Evolutionary conservation across 345 rosid species (phyloP).

Genomic region (Passiflora organensis): DNA sequence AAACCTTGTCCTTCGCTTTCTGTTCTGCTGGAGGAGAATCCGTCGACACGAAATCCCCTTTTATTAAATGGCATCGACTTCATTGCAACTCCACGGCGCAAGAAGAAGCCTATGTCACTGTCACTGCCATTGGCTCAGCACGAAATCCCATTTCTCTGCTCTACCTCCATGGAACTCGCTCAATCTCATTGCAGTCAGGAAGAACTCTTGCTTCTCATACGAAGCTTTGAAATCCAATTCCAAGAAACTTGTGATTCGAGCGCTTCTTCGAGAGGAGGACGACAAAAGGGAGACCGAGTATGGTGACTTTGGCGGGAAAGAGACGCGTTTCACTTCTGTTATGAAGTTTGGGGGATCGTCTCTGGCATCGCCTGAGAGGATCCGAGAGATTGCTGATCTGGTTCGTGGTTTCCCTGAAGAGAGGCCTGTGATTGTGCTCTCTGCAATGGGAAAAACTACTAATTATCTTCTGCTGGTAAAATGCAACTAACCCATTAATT

Average conservation of each 20-base stretch:
- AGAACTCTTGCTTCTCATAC: neutral
- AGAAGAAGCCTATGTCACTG: neutral
- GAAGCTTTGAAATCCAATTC: neutral
- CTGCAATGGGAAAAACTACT: constrained; percentile 97
- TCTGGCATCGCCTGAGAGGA: constrained; percentile 73
- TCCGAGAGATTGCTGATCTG: constrained; percentile 81
- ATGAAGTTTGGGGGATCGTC: constrained; percentile 99
- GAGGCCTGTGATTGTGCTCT: constrained; percentile 81
- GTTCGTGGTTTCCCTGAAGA: constrained; percentile 69
- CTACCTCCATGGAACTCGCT: neutral
- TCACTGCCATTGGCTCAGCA: neutral
- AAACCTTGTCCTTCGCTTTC: too few relatives aligned
- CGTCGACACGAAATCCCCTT: too few relatives aligned
- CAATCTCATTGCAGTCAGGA: neutral
- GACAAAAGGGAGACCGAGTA: too few relatives aligned
- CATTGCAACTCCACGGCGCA: neutral
- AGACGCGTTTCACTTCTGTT: constrained; percentile 50
- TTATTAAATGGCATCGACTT: neutral
- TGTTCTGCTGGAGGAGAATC: too few relatives aligned
- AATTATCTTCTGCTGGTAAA: constrained; percentile 78
- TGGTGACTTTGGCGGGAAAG: neutral
- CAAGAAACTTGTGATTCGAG: neutral
- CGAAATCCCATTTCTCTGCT: neutral
- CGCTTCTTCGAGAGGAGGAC: neutral
- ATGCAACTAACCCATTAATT: neutral